These are phyloP conservation scores for Vaccinium vitisidaea DNA, from an alignment of 148 eudicot species.

Conservation along the genomic window DNA sequence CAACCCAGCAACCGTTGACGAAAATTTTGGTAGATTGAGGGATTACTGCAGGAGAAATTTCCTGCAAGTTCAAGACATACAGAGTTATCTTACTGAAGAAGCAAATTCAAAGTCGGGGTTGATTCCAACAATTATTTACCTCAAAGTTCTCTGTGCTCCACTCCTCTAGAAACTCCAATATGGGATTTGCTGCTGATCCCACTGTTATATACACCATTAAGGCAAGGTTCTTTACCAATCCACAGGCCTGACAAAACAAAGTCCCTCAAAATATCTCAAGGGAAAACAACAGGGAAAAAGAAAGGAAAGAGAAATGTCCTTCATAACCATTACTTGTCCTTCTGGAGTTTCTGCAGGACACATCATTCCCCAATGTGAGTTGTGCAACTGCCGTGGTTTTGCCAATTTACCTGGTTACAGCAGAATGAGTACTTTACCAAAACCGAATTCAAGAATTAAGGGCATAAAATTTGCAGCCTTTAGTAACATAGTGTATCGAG, in stretches of 20 bases:
- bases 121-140: constrained; percentile 20
- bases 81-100: background rate
- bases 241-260: constrained; percentile 58
- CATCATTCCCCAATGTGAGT: constrained; percentile 99
- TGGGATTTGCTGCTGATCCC: constrained; percentile 95
- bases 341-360: constrained; percentile 99
- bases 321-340: constrained; percentile 53
- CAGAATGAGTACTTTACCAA: background rate
- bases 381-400: constrained; percentile 93
- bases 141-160: constrained; percentile 95
- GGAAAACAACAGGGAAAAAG: background rate
- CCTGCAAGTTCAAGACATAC: constrained; percentile 29
- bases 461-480: background rate
- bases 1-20: constrained; percentile 97
- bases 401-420: constrained; percentile 67
- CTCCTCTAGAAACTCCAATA: constrained; percentile 88
- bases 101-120: background rate
- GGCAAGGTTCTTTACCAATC: constrained; percentile 91
- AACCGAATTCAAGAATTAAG: background rate
- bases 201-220: constrained; percentile 92
- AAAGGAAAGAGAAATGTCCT: background rate
- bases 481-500: background rate
- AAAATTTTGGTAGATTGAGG: constrained; percentile 89
- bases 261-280: background rate
- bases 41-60: constrained; percentile 93